Base-by-base conservation (phyloP, 192 early-diverging fungal genomes). In the Podila minutissima region DNA sequence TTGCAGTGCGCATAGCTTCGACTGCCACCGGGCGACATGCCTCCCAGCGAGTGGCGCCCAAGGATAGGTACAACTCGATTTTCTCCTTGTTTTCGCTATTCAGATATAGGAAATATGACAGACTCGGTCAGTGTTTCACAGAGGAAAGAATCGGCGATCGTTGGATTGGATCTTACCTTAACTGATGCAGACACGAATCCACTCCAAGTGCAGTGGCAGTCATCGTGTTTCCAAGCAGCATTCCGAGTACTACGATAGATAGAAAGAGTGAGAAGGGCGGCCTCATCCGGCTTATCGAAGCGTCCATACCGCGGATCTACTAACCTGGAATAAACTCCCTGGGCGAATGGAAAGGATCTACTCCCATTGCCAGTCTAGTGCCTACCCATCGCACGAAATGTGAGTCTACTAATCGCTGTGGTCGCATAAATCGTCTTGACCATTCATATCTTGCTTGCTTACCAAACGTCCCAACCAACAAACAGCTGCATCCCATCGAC, bases 191-290 rank as follows among this genome's bases (percentile, higher is more conserved):
- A 22, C 89, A 89, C 9, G 83, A 65, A 20, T 88, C 85, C 62
- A 91, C 84, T 0, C 90, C 94, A 58, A 95, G 83, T 15, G 93
- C 89, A 49, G 91, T 88, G 20, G 89, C 92, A 13, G 89, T 89
- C 89, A 95, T 92, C 50, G 88, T 84, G 72, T 94, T 96, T 35
- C 94, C 95, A 19, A 96, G 88, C 35, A 97, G 77, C 96, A 97
- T 97, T 32, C 94, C 96, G 9, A 97, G 83, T 0, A 92, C 94
- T 78, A 67, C 1, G 5, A 66, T 12, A 28, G 5, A 66, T 20
- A 38, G 20, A 41, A 62, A 5, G 20, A 59, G 10, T 28, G 58
- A 22, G 22, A 61, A 37, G 4, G 35, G 41, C 15, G 1, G 15
- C 13, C 41, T 46, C 10, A 11, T 37, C 7, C 35, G 0, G 41